Evolutionary conservation across 164 flowering plant genomes (phyloP).

Genomic region (Pachysandra terminalis): DNA sequence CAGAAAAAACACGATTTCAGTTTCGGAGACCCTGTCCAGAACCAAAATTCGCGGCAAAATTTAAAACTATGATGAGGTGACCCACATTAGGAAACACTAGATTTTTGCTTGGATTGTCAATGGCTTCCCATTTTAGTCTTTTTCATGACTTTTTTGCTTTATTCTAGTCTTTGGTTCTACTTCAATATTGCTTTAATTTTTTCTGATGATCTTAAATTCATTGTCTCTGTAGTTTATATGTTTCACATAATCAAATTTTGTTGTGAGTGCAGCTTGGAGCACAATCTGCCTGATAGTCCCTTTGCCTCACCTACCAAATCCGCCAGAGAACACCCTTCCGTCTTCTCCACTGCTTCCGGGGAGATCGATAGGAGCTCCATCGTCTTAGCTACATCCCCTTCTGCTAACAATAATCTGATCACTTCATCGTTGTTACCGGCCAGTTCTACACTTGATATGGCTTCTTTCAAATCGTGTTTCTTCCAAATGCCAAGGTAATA

Average conservation of each 20-base stretch:
- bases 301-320: constrained; percentile 74
- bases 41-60: too few relatives aligned
- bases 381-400: constrained; percentile 11
- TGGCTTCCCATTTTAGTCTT: background rate
- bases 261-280: constrained; percentile 51
- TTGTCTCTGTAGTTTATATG: too few relatives aligned
- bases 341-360: constrained; percentile 24
- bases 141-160: background rate
- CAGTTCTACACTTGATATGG: constrained; percentile 50
- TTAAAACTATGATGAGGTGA: background rate
- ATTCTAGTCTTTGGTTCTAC: background rate
- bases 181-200: background rate
- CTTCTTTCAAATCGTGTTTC: constrained; percentile 72
- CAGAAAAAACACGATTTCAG: too few relatives aligned
- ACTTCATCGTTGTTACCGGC: constrained; percentile 42
- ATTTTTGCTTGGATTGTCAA: background rate
- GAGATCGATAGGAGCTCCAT: constrained; percentile 21
- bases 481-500: constrained; percentile 75
- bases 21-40: too few relatives aligned
- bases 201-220: too few relatives aligned
- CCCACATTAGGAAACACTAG: background rate
- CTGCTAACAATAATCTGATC: constrained; percentile 28
- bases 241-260: background rate
- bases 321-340: constrained; percentile 24
- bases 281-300: constrained; percentile 84